phyloP scores from a whole-genome alignment of 139 green algal species.

The Spirogloea muscicola region DNA sequence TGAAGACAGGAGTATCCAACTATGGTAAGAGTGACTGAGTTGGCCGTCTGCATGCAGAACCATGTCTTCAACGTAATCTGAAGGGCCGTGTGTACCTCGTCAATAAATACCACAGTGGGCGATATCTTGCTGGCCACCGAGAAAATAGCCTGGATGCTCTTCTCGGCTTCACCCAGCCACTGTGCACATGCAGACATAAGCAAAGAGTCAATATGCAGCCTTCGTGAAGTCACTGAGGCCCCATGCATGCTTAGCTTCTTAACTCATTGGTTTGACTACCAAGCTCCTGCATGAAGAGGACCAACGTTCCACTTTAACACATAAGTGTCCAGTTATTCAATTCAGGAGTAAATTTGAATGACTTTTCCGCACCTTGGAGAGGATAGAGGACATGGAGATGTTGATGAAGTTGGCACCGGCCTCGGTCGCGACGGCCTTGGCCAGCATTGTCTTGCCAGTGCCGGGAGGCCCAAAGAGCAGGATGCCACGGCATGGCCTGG shows the following conservation, averaged over 20 bases:
- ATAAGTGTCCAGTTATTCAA: too few relatives aligned
- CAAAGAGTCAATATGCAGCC: background rate
- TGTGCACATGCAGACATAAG: constrained; percentile 18
- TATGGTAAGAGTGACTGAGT: too few relatives aligned
- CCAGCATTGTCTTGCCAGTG: constrained; percentile 53
- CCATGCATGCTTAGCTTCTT: too few relatives aligned
- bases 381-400: constrained; percentile 61
- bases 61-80: too few relatives aligned
- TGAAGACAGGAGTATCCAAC: too few relatives aligned
- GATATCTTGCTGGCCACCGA: constrained; percentile 38
- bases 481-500: constrained; percentile 59
- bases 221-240: too few relatives aligned
- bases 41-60: too few relatives aligned
- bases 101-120: constrained; percentile 36
- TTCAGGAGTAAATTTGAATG: too few relatives aligned
- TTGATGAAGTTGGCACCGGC: constrained; percentile 66
- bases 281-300: too few relatives aligned
- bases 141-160: constrained; percentile 35
- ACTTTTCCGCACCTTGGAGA: constrained; percentile 52
- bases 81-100: too few relatives aligned
- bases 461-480: constrained; percentile 48
- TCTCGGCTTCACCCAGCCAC: constrained; percentile 47
- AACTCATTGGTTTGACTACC: too few relatives aligned
- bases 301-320: too few relatives aligned
- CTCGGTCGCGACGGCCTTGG: constrained; percentile 50